Conservation (phyloP, 257 asterid species). For the Solanum appendiculatum region DNA sequence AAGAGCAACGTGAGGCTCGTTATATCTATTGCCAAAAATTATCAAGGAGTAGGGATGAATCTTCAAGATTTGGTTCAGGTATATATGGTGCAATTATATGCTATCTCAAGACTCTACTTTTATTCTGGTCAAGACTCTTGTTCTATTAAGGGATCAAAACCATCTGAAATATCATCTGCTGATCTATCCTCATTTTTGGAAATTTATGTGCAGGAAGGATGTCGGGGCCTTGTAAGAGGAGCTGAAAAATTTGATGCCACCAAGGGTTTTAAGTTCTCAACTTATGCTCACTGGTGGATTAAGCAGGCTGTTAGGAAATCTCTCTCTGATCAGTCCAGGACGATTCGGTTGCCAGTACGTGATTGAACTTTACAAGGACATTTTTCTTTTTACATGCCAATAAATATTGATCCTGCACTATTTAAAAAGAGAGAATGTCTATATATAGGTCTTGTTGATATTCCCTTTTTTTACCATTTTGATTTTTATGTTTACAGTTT, state of each 20-base stretch:
- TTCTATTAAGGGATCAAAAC: neutral
- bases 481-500: constrained; percentile 28
- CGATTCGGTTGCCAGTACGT: constrained; percentile 56
- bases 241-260: constrained; percentile 91
- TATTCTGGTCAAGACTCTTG: neutral
- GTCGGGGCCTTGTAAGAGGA: constrained; percentile 89
- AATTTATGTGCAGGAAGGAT: constrained; percentile 69
- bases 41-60: constrained; percentile 89
- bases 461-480: neutral
- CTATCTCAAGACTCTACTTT: neutral
- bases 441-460: neutral
- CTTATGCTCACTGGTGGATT: constrained; percentile 99
- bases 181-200: constrained; percentile 5
- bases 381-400: neutral
- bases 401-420: neutral
- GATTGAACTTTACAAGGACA: neutral
- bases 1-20: constrained; percentile 89
- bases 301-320: constrained; percentile 79
- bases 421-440: neutral
- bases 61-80: constrained; percentile 99
- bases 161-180: neutral
- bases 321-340: constrained; percentile 65
- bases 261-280: constrained; percentile 91
- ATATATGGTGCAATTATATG: constrained; percentile 1
- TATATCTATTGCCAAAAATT: constrained; percentile 87